Evolutionary conservation across 2,329 filamentous ascomycete genomes (phyloP).

Genomic region (Trichoderma hamatum): DNA sequence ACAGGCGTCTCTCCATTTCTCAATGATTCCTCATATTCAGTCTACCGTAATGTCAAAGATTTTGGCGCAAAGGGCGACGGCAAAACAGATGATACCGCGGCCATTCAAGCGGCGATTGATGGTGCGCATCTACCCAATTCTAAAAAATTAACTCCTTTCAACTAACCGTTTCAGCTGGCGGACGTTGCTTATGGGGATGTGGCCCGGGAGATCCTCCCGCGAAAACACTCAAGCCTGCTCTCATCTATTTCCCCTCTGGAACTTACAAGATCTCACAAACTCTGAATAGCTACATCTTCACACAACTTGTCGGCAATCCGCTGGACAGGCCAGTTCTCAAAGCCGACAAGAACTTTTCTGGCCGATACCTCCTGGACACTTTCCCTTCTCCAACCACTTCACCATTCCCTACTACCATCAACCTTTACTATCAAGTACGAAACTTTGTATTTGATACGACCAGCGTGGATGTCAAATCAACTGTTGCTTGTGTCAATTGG

Average conservation of each 20-base stretch:
- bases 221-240: slow-evolving; percentile 28
- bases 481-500: slow-evolving; percentile 28
- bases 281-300: slow-evolving; percentile 30
- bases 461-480: slow-evolving; percentile 13
- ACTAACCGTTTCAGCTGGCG: slow-evolving; percentile 17
- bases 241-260: slow-evolving; percentile 37
- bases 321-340: slow-evolving; percentile 26
- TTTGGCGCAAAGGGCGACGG: slow-evolving; percentile 39
- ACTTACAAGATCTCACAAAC: slow-evolving; percentile 32
- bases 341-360: slow-evolving; percentile 24
- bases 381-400: slow-evolving; percentile 27
- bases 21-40: slow-evolving; percentile 35
- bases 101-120: slow-evolving; percentile 77
- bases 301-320: slow-evolving; percentile 30
- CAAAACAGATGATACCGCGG: slow-evolving; percentile 63
- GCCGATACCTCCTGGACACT: slow-evolving; percentile 25
- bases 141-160: background rate
- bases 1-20: slow-evolving; percentile 36
- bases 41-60: slow-evolving; percentile 40
- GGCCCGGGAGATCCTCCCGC: slow-evolving; percentile 27
- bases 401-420: slow-evolving; percentile 28
- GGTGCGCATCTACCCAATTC: background rate
- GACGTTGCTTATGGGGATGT: slow-evolving; percentile 28
- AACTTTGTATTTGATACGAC: slow-evolving; percentile 29
- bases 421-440: slow-evolving; percentile 28